Conservation (phyloP, 257 asterid species). For the Fraxinus quadrangulata region DNA sequence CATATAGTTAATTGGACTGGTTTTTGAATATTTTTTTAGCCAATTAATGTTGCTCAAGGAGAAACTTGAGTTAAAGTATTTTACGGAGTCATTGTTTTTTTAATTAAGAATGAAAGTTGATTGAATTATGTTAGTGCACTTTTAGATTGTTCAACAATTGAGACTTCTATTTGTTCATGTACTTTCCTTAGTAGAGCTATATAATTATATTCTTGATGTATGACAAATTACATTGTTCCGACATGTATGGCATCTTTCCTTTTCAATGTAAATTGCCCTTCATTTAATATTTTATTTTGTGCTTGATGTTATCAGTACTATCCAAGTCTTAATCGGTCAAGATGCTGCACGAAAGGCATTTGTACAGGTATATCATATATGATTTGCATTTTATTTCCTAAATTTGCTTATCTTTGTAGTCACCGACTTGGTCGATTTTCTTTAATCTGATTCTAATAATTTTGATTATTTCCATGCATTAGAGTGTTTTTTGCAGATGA, state of each 20-base stretch:
- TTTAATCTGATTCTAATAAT: background rate
- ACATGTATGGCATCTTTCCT: slow-evolving; percentile 13
- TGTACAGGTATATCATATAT: slow-evolving; percentile 67
- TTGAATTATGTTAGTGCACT: background rate
- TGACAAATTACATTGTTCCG: slow-evolving; percentile 8
- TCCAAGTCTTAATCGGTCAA: slow-evolving; percentile 97
- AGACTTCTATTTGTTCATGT: slow-evolving; percentile 13
- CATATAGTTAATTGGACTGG: background rate
- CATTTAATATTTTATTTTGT: slow-evolving; percentile 24
- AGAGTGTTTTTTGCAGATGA: slow-evolving; percentile 99
- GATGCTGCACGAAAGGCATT: slow-evolving; percentile 97
- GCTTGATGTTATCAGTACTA: slow-evolving; percentile 67
- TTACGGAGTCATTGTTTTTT: too few relatives aligned
- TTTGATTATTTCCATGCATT: slow-evolving; percentile 29
- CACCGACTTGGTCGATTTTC: background rate
- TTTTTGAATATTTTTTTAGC: background rate
- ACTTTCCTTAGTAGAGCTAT: background rate
- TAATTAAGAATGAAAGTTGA: too few relatives aligned
- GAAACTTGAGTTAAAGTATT: background rate
- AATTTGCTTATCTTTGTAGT: slow-evolving; percentile 2
- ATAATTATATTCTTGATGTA: background rate
- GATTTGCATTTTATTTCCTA: slow-evolving; percentile 18
- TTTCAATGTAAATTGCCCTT: slow-evolving; percentile 12
- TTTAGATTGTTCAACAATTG: background rate
- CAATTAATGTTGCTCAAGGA: slow-evolving; percentile 8